Percentiles rank a stretch among this genome's conserved stretches.
Conservation (phyloP, 768 basidiomycete genomes). For the Boletus eberwhitei region DNA sequence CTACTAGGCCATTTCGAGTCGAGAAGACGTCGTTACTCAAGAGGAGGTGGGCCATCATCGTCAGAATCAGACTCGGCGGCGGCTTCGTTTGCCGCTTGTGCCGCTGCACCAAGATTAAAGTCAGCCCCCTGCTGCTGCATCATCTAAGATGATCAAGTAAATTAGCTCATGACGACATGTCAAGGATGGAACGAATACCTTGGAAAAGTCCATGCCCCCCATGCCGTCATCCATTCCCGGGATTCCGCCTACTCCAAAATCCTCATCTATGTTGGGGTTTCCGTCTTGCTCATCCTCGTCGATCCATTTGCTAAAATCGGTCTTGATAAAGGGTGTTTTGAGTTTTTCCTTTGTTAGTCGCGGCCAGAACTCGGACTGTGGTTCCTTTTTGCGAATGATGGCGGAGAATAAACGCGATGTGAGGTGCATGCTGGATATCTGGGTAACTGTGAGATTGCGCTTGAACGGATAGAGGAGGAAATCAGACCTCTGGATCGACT, state of each 20-base stretch:
- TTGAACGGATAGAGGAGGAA: not conserved
- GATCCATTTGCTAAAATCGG: conserved; percentile 93
- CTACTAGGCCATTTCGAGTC: not conserved
- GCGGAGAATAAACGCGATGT: conserved; percentile 64
- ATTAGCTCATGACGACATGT: conserved; percentile 2
- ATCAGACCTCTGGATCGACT: conserved; percentile 66
- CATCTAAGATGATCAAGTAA: conserved; percentile 31
- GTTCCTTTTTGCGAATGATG: conserved; percentile 78
- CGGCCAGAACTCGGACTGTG: conserved; percentile 82
- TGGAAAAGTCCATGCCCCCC: conserved; percentile 49
- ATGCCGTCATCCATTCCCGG: conserved; percentile 45
- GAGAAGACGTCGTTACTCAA: conserved; percentile 41
- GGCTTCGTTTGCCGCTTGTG: not conserved
- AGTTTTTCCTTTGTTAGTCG: conserved; percentile 86
- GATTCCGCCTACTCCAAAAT: conserved; percentile 31
- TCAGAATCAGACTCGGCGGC: conserved; percentile 38
- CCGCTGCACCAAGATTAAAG: conserved; percentile 13
- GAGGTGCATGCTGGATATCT: conserved; percentile 47
- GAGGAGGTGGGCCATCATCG: conserved; percentile 75
- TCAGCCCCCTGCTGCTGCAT: conserved; percentile 36
- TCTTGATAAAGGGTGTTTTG: conserved; percentile 82
- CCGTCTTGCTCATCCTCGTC: conserved; percentile 97
- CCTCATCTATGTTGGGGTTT: conserved; percentile 40
- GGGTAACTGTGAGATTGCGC: not conserved
- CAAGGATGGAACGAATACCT: conserved; percentile 38